Evolutionary conservation across 164 flowering plant genomes (phyloP).

Genomic region (Vitis labrusca): DNA sequence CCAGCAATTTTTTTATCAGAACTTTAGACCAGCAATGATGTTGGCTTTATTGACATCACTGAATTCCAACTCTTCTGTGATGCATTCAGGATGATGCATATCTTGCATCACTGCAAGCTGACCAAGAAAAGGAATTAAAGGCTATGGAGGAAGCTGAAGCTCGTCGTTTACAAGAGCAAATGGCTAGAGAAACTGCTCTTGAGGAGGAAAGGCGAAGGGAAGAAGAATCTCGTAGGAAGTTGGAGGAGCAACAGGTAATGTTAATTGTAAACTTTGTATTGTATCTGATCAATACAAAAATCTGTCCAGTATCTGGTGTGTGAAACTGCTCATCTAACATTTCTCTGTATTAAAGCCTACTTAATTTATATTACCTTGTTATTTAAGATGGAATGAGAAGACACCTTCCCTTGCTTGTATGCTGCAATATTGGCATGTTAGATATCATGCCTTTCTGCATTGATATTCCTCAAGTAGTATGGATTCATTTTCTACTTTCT

Average conservation of each 20-base stretch:
- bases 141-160: conserved; percentile 74
- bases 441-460: no score
- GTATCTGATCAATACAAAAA: no score
- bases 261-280: neutral
- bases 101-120: conserved; percentile 90
- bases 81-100: conserved; percentile 87
- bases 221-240: conserved; percentile 60
- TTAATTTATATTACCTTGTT: no score
- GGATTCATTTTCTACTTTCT: no score
- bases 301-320: no score
- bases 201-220: conserved; percentile 62
- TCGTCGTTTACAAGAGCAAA: conserved; percentile 46
- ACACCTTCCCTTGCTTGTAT: no score
- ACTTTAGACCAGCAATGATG: no score
- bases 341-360: no score
- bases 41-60: neutral
- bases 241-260: conserved; percentile 82
- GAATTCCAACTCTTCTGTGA: neutral
- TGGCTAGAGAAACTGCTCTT: conserved; percentile 66
- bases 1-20: neutral
- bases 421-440: no score
- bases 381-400: no score
- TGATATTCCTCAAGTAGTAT: no score
- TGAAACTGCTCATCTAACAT: no score
- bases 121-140: conserved; percentile 81